Base-by-base conservation (phyloP, 164 flowering plant species). In the Dillenia suffruticosa region DNA sequence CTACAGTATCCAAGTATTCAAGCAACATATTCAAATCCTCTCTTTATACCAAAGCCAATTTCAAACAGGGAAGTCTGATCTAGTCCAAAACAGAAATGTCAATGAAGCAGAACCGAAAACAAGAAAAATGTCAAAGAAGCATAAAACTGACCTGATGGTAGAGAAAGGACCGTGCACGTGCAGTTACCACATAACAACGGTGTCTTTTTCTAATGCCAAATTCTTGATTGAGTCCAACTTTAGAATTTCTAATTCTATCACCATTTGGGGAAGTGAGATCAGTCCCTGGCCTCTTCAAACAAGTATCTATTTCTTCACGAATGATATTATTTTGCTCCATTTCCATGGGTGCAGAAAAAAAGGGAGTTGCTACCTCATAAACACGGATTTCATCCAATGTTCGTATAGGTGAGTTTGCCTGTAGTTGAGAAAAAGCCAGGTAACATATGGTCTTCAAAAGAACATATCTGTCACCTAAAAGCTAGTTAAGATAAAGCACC, bases 401-500 rank as follows among this genome's bases (percentile, higher is more conserved):
- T 83, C 90, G 84, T 40, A 92, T 72, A 24, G 99, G 96, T 59
- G 97, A 95, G 9, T 83, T 89, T 22, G 99, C 99, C 97, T 93
- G 85, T 19, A 16, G 63, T 67, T 46, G 19, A 45, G 52, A 53
- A 48, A 49, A 10, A 15, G 8, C 10, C 43, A 17, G 6, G 46
- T 24, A 52, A 26, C 53, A 60, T 46, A 1, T 46, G 43, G 43
- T 17, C 50, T 44, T 43, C 26, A 2, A 44, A 44, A 44, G 19
- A 5, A 16, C 14, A 44, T 43, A 15, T 17, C 7, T 5, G 40
- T 32, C 7, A 32, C 5, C 40, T 32, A 5, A 32, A 32, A 4
- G 40, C 40, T 32, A 32, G 40, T 32, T 32, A 32, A 32, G 40
- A 32, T 32, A 32, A 32, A 32, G 40, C 40, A 32, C 6, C 40